These are phyloP conservation scores for Neurospora sp. DNA, from an alignment of 2,329 filamentous ascomycete genomes.

Conservation along the genomic window DNA sequence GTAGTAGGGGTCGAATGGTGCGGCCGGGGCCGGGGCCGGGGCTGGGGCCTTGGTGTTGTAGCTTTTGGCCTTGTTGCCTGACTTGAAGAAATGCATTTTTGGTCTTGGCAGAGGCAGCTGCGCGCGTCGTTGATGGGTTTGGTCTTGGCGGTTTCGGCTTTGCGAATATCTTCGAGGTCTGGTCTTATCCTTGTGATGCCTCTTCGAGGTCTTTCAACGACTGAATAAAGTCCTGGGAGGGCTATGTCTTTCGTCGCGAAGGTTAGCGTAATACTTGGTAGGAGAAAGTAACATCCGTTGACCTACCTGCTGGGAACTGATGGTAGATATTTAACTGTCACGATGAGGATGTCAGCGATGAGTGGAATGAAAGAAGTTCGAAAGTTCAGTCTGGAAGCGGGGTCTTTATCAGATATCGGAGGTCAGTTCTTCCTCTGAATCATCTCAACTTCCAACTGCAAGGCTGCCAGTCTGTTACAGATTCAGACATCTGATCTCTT, in stretches of 20 bases:
- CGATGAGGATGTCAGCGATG: neutral
- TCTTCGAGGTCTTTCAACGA: neutral
- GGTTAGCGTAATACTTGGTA: neutral
- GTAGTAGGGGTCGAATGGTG: neutral
- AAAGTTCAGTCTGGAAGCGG: neutral
- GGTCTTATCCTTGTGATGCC: neutral
- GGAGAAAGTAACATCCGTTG: neutral
- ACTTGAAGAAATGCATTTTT: neutral
- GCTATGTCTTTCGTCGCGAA: neutral
- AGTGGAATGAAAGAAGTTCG: neutral
- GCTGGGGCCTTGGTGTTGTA: neutral
- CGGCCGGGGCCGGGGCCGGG: neutral
- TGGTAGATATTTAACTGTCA: neutral
- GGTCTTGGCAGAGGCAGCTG: neutral
- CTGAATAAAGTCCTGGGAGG: neutral
- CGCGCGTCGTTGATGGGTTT: neutral
- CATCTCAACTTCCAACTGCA: neutral
- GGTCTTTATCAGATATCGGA: neutral
- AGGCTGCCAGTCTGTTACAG: neutral
- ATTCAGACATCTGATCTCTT: neutral
- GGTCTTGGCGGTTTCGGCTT: neutral
- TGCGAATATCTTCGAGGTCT: neutral
- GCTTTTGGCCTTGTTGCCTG: neutral
- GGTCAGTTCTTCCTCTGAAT: neutral
- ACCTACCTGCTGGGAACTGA: neutral